Evolutionary conservation across 2,329 filamentous ascomycete species (phyloP), one percentile per base, ranked within the genome.

Genomic region (Ophiostoma pallidulum): DNA sequence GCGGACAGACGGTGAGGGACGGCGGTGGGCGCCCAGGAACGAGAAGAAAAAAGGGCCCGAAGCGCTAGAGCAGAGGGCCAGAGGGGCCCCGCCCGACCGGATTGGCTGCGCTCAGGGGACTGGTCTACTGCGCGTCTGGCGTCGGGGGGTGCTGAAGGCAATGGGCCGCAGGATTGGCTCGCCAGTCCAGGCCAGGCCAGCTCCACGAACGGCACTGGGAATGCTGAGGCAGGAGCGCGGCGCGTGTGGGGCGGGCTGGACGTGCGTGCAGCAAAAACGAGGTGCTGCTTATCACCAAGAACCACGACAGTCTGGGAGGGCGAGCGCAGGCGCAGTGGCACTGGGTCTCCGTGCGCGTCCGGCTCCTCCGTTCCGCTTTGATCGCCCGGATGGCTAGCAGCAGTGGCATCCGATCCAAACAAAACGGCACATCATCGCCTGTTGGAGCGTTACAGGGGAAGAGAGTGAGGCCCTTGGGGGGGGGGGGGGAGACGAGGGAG

Each of bases 371-470:
- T 8, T 14, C 45, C 28, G 29, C 26, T 28, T 19, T 47, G 45
- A 42, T 47, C 45, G 37, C 20, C 45, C 45, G 37, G 45, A 41
- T 36, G 45, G 31, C 31, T 22, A 41, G 41, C 18, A 43, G 40
- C 20, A 38, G 29, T 24, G 22, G 28, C 22, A 28, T 29, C 14
- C 19, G 16, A 36, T 41, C 41, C 35, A 48, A 48, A 44, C 41
- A 44, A 43, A 41, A 41, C 37, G 38, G 45, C 36, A 20, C 20
- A 37, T 40, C 38, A 13, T 41, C 31, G 47, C 13, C 35, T 20
- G 41, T 22, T 48, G 24, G 24, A 33, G 35, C 18, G 47, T 48
- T 48, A 39, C 40, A 48, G 26, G 39, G 35, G 28, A 32, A 38
- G 33, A 32, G 16, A 5, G 14, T 10, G 19, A 10, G 5, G 19